These are phyloP conservation scores for Apiosordaria backusii DNA, from an alignment of 495 filamentous ascomycete species.

Conservation along the genomic window DNA sequence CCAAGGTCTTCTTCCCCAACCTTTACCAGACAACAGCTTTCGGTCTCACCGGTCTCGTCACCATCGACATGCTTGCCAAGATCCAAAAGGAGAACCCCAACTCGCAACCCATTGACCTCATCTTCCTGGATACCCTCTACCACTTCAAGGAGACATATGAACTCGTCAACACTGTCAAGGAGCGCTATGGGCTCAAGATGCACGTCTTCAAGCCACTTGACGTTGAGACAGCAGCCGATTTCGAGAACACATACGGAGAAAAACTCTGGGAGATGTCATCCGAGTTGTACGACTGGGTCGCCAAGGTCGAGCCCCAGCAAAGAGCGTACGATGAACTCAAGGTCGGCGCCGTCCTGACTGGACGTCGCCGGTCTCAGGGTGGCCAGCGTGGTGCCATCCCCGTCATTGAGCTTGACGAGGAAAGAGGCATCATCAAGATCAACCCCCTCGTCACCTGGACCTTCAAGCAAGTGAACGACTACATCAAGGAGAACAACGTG, in stretches of 20 bases:
- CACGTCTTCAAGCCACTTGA: conserved; percentile 87
- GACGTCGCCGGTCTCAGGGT: conserved; percentile 86
- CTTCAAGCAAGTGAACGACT: conserved; percentile 83
- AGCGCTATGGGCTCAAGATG: conserved; percentile 70
- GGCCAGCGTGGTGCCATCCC: conserved; percentile 85
- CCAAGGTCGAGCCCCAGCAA: conserved; percentile 95
- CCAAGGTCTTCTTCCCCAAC: conserved; percentile 80
- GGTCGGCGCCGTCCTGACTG: conserved; percentile 92
- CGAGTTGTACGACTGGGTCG: conserved; percentile 91
- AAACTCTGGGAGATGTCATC: conserved; percentile 82
- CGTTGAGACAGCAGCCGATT: conserved; percentile 64
- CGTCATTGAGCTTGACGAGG: conserved; percentile 89
- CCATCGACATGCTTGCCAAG: conserved; percentile 91
- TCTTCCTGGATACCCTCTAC: conserved; percentile 96
- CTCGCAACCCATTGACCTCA: conserved; percentile 69
- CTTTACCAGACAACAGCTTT: conserved; percentile 98
- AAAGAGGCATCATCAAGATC: conserved; percentile 85
- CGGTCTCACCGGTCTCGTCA: conserved; percentile 88
- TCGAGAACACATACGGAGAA: conserved; percentile 75
- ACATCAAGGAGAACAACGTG: conserved; percentile 78
- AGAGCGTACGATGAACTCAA: conserved; percentile 84
- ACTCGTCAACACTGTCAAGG: conserved; percentile 73
- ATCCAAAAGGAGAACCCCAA: conserved; percentile 64
- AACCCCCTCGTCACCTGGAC: conserved; percentile 98
- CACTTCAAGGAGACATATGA: conserved; percentile 89